Conservation (phyloP, 139 green algal species). For the Limnomonas spitsbergensis region DNA sequence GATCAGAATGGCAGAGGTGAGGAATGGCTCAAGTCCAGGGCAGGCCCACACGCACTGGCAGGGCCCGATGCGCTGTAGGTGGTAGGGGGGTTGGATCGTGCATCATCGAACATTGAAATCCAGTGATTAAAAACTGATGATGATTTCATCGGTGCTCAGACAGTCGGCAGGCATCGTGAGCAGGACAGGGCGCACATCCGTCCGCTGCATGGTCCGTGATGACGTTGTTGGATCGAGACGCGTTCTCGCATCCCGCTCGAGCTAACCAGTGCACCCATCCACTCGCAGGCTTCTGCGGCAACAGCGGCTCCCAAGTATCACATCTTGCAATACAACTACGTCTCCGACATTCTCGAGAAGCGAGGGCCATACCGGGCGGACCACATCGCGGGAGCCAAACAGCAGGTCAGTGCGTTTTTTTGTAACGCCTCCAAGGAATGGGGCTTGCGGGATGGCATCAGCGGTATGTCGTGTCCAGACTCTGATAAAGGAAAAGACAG, state of each 20-base stretch:
- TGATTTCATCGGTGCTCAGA: too few species aligned
- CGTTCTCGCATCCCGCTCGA: too few species aligned
- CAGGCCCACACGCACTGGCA: too few species aligned
- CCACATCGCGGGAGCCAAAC: slow-evolving; percentile 58
- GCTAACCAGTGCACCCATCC: not conserved
- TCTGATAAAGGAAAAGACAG: too few species aligned
- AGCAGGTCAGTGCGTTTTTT: slow-evolving; percentile 36
- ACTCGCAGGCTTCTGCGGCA: not conserved
- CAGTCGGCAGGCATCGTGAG: slow-evolving; percentile 8
- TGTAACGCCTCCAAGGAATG: not conserved
- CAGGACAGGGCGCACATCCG: too few species aligned
- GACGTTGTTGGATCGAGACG: not conserved
- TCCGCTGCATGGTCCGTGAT: too few species aligned
- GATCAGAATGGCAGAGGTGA: too few species aligned
- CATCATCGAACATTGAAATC: too few species aligned
- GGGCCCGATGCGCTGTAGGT: too few species aligned
- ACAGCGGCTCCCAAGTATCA: slow-evolving; percentile 26
- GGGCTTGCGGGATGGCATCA: not conserved
- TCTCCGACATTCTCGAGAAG: slow-evolving; percentile 76
- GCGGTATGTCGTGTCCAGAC: not conserved
- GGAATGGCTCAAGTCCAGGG: too few species aligned
- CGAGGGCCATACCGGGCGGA: slow-evolving; percentile 60
- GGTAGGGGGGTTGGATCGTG: too few species aligned
- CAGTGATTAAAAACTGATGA: too few species aligned
- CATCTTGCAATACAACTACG: slow-evolving; percentile 58